Base-by-base conservation (phyloP, 106 monocot species). In the Ottelia alismoides region DNA sequence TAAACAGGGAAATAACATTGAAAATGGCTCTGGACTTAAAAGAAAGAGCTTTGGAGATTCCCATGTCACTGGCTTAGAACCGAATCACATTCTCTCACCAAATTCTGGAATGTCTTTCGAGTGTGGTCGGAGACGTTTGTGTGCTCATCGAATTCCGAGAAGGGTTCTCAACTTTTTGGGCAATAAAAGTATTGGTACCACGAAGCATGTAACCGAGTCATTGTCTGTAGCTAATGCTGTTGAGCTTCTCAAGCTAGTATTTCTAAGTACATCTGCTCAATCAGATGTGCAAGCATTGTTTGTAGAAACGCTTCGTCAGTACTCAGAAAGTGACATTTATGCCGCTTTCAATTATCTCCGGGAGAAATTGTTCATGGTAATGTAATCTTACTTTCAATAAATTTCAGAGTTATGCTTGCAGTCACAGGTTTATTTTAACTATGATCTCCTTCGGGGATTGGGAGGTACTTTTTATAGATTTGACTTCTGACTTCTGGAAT, bases 161-260 rank as follows among this genome's bases (percentile, higher is more conserved):
- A 79, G 64, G 27, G 46, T 56, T 60, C 16, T 56, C 17, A 68
- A 72, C 45, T n/a, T 72, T 70, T 61, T 51, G 18, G 65, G 57
- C 27, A 70, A 31, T 51, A 78, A 55, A 56, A 48, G 52, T 22
- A 69, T 57, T 20, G 51, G 24, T 31, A 55, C 65, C 11, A 65
- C 28, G 68, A 78, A 27, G 40, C 54, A 60, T 47, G 78, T 85
- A 20, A 43, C 25, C 27, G 57, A 78, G 66, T 94, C 88, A 26
- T 47, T 82, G 27, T 30, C 88, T 27, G 65, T 81, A 52, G 70
- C 88, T 61, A 94, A 74, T 72, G 94, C 88, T 14, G 71, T 94
- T 30, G 94, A 94, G 65, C 78, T 94, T 40, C 70, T 94, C 30
- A 94, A 94, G 67, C 35, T 88, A 45, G 69, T 76, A 25, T 84